phyloP scores from a whole-genome alignment of 2,329 filamentous ascomycete species.

The Juglanconis sp. region DNA sequence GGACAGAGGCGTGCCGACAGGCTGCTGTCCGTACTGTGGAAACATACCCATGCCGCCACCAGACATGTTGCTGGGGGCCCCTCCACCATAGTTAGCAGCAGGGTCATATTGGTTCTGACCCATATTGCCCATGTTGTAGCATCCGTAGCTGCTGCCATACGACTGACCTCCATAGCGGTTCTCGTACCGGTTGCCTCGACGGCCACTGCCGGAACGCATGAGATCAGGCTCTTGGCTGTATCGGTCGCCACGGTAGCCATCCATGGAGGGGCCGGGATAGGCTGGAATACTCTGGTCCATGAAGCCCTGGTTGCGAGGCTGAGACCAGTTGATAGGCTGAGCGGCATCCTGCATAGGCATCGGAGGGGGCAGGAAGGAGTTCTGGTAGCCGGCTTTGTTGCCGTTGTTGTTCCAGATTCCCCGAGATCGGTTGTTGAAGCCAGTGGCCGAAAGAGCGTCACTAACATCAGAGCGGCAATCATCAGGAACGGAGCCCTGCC shows the following conservation, averaged over 20 bases:
- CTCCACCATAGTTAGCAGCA: conserved; percentile 21
- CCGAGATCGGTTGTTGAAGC: conserved; percentile 51
- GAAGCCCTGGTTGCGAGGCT: conserved; percentile 38
- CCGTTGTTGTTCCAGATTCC: conserved; percentile 52
- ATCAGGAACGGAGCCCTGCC: conserved; percentile 45
- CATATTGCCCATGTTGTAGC: conserved; percentile 29
- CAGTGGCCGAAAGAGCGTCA: conserved; percentile 49
- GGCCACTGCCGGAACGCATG: conserved; percentile 38
- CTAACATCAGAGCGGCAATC: conserved; percentile 56
- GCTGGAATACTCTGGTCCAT: conserved; percentile 35
- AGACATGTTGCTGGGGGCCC: conserved; percentile 28
- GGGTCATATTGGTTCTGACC: conserved; percentile 28
- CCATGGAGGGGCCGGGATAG: conserved; percentile 32
- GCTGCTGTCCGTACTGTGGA: conserved; percentile 51
- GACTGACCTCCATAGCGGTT: conserved; percentile 29
- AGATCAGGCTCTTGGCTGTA: conserved; percentile 48
- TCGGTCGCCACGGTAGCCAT: conserved; percentile 44
- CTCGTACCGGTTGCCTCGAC: conserved; percentile 48
- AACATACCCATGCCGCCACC: conserved; percentile 40
- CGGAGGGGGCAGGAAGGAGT: conserved; percentile 23
- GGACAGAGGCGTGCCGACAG: conserved; percentile 64
- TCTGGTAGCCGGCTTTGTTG: conserved; percentile 37
- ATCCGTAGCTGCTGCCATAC: conserved; percentile 34
- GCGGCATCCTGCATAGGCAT: conserved; percentile 32
- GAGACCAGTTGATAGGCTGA: conserved; percentile 44